These are phyloP conservation scores for Phytophthora idaei DNA, from an alignment of 352 stramenopile genomes.

Conservation along the genomic window DNA sequence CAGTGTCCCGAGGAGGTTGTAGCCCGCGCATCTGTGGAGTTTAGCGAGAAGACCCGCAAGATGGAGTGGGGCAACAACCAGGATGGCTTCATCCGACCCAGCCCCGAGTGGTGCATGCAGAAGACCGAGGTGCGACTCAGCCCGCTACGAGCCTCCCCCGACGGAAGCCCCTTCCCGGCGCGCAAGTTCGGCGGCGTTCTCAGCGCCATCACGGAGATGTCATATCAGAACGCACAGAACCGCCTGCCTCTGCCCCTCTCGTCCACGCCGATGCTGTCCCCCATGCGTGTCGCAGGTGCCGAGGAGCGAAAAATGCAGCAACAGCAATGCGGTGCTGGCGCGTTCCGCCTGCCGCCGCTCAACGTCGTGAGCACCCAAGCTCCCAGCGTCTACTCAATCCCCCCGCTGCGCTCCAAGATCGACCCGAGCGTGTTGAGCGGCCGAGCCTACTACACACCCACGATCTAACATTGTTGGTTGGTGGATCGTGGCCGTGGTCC, in stretches of 20 bases:
- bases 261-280: constrained; percentile 34
- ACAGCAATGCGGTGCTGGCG: constrained; percentile 23
- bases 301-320: constrained; percentile 44
- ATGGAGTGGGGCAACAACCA: constrained; percentile 40
- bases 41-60: constrained; percentile 43
- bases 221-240: constrained; percentile 63
- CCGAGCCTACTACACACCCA: constrained; percentile 52
- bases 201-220: constrained; percentile 52
- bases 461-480: constrained; percentile 41
- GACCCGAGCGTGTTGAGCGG: constrained; percentile 65
- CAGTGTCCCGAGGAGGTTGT: constrained; percentile 31
- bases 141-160: constrained; percentile 46
- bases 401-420: constrained; percentile 81
- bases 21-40: constrained; percentile 27
- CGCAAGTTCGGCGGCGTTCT: constrained; percentile 52
- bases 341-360: constrained; percentile 65
- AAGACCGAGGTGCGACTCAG: constrained; percentile 71
- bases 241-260: constrained; percentile 33
- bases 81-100: constrained; percentile 29
- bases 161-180: constrained; percentile 31
- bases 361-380: constrained; percentile 50
- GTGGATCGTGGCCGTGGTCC: neutral
- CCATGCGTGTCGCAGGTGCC: constrained; percentile 35
- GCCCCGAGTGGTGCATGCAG: constrained; percentile 61
- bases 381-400: constrained; percentile 58